phyloP scores from a whole-genome alignment of 306 rosid species.

The Pterocarpus macrocarpus region DNA sequence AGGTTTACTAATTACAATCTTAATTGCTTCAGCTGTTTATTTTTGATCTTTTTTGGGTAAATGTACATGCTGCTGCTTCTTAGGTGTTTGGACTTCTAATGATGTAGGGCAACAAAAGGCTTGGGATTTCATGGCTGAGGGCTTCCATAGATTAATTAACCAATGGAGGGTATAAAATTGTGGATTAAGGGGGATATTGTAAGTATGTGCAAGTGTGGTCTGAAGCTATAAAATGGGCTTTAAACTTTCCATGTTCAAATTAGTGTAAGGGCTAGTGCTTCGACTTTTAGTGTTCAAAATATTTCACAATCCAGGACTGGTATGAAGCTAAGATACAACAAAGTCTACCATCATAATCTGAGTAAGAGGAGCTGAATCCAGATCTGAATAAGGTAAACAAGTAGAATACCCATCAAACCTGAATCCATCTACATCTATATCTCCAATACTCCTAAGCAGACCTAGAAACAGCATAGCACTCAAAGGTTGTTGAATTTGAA shows the following conservation, averaged over 20 bases:
- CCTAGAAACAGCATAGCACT: not conserved
- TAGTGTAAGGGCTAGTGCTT: not conserved
- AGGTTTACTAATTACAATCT: not conserved
- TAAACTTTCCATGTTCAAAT: constrained; percentile 5
- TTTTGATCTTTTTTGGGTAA: not conserved
- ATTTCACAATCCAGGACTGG: not conserved
- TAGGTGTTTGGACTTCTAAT: not conserved
- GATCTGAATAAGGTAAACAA: not conserved
- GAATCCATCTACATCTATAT: not conserved
- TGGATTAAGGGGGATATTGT: not conserved
- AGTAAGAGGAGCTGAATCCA: not conserved
- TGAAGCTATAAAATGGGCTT: constrained; percentile 2
- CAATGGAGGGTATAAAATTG: not conserved
- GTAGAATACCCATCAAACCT: not conserved
- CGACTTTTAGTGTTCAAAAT: not conserved
- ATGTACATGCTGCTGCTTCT: not conserved
- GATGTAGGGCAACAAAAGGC: not conserved
- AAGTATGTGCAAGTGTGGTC: not conserved
- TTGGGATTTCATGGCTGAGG: not conserved
- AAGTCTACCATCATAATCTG: not conserved
- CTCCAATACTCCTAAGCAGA: not conserved
- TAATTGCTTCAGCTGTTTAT: constrained; percentile 15
- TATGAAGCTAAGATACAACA: not conserved
- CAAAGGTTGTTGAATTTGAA: too few species aligned
- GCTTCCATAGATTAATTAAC: not conserved